Conservation (phyloP, 2,329 filamentous ascomycete species). For the Phaeosphaeria sp. region DNA sequence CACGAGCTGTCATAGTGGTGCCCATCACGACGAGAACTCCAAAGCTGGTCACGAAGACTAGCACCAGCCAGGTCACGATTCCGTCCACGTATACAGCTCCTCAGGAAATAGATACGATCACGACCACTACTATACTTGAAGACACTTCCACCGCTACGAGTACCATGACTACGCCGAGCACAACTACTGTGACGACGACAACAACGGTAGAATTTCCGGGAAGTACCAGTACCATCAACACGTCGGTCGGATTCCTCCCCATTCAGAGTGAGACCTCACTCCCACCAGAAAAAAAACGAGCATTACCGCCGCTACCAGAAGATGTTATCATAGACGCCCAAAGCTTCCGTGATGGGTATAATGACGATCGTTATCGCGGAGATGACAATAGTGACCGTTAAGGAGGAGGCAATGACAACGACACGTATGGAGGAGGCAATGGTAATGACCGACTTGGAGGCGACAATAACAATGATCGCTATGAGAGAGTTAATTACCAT, state of each 20-base stretch:
- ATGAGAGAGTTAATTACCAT: background rate
- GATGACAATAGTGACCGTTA: background rate
- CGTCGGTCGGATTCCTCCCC: background rate
- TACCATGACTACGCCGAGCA: background rate
- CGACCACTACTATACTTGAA: background rate
- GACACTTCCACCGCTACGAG: background rate
- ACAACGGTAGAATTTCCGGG: background rate
- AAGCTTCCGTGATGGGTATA: background rate
- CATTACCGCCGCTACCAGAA: no score
- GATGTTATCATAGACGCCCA: no score
- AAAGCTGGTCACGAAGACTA: background rate
- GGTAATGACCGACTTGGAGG: background rate
- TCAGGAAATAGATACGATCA: background rate
- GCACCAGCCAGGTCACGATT: background rate
- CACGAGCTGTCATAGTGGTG: background rate
- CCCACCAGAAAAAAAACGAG: no score
- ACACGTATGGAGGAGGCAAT: no score
- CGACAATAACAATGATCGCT: background rate
- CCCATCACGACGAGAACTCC: background rate
- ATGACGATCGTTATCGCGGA: background rate
- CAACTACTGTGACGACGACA: background rate
- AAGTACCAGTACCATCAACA: background rate
- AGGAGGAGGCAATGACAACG: no score
- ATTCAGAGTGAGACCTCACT: background rate
- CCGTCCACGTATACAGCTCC: background rate